Base-by-base conservation (phyloP, 306 rosid genomes). In the Lotus japonicus region DNA sequence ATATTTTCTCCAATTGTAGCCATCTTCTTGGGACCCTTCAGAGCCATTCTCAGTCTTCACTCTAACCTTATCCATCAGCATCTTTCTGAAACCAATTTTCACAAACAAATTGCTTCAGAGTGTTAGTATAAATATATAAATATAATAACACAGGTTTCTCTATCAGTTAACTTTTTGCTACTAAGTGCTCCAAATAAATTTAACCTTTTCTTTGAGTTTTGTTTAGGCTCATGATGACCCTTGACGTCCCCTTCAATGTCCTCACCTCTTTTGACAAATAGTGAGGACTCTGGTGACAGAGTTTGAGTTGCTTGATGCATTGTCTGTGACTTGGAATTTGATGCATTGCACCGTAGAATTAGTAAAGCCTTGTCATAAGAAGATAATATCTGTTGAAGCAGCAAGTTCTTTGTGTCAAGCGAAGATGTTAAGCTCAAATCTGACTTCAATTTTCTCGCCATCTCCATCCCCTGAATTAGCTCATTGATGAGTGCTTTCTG, bases 1-100 rank as follows among this genome's bases (percentile, higher is more conserved):
- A 31, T 91, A 91, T 77, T 91, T 91, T 86, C 97, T 86, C 97
- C 97, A 91, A 75, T 79, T 78, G 49, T 64, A 83, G 57, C 96
- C 97, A 57, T 91, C 97, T 16, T 82, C 87, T 0, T 72, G 83
- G 46, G 94, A 75, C 38, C 89, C 91, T 74, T 88, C 97, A 26
- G 85, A 43, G 48, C 88, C 88, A 41, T 65, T 85, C 66, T 83
- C 88, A 4, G 87, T 75, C 79, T 41, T 84, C 36, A 85, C 84
- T 79, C 80, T 88, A 54, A 82, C 83, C 28, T 74, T 88, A 50
- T 86, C 82, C 51, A 84, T 85, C 85, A 77, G 35, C 50, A 18
- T 60, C 84, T 86, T 86, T 86, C 96, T 88, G 92, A 56, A 73
- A 76, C 58, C 58, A 56, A 52, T 21, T 53, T 16, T 12, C 50